These are phyloP conservation scores for Starmerella floricola DNA, from an alignment of 805 yeast genomes.

Conservation along the genomic window DNA sequence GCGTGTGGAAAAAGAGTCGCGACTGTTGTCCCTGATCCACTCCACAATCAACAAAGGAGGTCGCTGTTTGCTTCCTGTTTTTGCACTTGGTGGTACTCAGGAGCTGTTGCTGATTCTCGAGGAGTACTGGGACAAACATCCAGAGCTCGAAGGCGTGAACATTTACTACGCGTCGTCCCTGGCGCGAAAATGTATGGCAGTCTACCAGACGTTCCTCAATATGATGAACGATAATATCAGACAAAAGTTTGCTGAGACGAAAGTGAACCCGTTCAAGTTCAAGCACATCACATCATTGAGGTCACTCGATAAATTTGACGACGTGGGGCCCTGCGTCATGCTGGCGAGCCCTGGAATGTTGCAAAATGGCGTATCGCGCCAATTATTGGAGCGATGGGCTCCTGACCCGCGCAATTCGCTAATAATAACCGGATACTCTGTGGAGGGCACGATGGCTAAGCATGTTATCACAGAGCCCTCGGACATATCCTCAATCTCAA, in stretches of 20 bases:
- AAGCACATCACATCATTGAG: slow-evolving; percentile 70
- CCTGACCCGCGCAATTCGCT: slow-evolving; percentile 88
- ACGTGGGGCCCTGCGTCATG: slow-evolving; percentile 90
- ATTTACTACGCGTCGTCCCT: slow-evolving; percentile 85
- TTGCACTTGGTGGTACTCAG: slow-evolving; percentile 94
- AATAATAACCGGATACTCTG: slow-evolving; percentile 90
- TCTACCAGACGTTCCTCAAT: slow-evolving; percentile 88
- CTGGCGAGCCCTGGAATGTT: slow-evolving; percentile 98
- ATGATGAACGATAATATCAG: slow-evolving; percentile 94
- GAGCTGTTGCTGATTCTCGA: slow-evolving; percentile 81
- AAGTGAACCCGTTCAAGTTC: slow-evolving; percentile 82
- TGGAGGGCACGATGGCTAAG: slow-evolving; percentile 97
- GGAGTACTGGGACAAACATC: slow-evolving; percentile 83
- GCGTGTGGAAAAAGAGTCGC: slow-evolving; percentile 67
- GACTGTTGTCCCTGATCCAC: slow-evolving; percentile 72
- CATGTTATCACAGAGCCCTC: slow-evolving; percentile 76
- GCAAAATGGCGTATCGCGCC: slow-evolving; percentile 89
- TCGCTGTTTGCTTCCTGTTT: slow-evolving; percentile 80
- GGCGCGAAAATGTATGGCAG: slow-evolving; percentile 94
- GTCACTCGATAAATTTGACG: slow-evolving; percentile 74
- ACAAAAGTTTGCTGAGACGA: slow-evolving; percentile 59
- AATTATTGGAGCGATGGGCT: slow-evolving; percentile 87
- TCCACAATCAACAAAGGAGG: slow-evolving; percentile 81
- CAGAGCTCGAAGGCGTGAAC: slow-evolving; percentile 68
- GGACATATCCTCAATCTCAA: slow-evolving; percentile 72